Evolutionary conservation across 441 rosid species (phyloP).

Genomic region (Rhodomyrtus psidioides): DNA sequence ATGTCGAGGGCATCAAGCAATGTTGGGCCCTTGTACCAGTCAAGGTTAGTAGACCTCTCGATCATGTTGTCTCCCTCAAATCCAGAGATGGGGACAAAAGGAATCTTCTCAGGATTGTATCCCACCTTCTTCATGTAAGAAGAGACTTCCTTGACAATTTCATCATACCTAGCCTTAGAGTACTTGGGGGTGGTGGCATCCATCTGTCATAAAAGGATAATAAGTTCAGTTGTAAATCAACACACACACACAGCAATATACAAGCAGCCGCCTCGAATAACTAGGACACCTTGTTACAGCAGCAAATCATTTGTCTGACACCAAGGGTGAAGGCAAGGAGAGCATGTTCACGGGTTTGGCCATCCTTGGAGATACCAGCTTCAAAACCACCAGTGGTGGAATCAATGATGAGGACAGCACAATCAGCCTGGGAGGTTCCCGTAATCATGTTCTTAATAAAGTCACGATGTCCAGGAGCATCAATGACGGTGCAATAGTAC

Average conservation of each 20-base stretch:
- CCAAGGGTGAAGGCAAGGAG: slow-evolving; percentile 73
- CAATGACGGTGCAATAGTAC: slow-evolving; percentile 57
- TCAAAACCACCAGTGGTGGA: slow-evolving; percentile 62
- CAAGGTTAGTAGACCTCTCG: slow-evolving; percentile 64
- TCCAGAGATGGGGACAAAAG: slow-evolving; percentile 68
- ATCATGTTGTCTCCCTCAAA: slow-evolving; percentile 80
- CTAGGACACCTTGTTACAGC: slow-evolving; percentile 52
- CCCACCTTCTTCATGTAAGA: slow-evolving; percentile 68
- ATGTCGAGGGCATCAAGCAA: slow-evolving; percentile 63
- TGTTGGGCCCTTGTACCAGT: slow-evolving; percentile 81
- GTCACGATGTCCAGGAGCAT: slow-evolving; percentile 66
- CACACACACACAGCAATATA: not conserved
- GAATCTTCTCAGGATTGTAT: slow-evolving; percentile 69
- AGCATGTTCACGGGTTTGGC: slow-evolving; percentile 70
- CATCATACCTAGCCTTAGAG: slow-evolving; percentile 55
- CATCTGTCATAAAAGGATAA: slow-evolving; percentile 27
- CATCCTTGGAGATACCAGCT: slow-evolving; percentile 76
- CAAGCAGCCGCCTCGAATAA: not conserved
- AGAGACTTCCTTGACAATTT: slow-evolving; percentile 63
- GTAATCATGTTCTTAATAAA: slow-evolving; percentile 72
- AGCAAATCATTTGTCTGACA: slow-evolving; percentile 83
- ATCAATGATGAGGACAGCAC: slow-evolving; percentile 60
- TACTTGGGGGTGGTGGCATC: slow-evolving; percentile 82
- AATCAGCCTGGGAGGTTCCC: slow-evolving; percentile 71
- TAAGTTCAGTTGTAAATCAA: no score